phyloP scores from a whole-genome alignment of 2,329 filamentous ascomycete species.

The Colletotrichum ledebouriae region DNA sequence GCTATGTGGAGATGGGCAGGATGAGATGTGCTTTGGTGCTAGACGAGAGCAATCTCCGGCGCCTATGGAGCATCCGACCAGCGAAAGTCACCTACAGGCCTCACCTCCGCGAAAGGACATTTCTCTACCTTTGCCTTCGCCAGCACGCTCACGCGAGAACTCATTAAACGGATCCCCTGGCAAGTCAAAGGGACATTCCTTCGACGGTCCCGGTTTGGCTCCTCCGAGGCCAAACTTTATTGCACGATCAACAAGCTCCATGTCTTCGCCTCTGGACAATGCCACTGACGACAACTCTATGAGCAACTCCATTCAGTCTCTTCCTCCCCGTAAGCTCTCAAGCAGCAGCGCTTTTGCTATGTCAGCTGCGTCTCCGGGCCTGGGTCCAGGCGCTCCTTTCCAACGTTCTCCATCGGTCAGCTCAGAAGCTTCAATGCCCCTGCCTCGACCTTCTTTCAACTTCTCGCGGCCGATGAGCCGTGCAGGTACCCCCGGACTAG shows the following conservation, averaged over 20 bases:
- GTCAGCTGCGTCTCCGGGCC: constrained; percentile 67
- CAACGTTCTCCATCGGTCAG: constrained; percentile 86
- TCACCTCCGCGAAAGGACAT: constrained; percentile 51
- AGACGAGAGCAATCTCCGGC: constrained; percentile 71
- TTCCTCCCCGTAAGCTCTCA: constrained; percentile 81
- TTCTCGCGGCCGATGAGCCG: constrained; percentile 92
- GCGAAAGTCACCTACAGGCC: constrained; percentile 44
- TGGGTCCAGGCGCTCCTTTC: constrained; percentile 62
- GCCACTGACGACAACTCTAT: constrained; percentile 78
- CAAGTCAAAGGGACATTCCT: constrained; percentile 58
- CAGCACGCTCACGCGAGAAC: constrained; percentile 47
- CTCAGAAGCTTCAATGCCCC: constrained; percentile 80
- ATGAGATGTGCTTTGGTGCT: constrained; percentile 63
- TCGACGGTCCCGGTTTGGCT: constrained; percentile 64
- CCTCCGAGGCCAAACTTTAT: constrained; percentile 65
- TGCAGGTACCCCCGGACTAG: constrained; percentile 70
- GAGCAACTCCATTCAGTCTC: constrained; percentile 69
- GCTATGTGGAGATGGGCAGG: constrained; percentile 46
- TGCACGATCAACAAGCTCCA: constrained; percentile 70
- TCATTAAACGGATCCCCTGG: constrained; percentile 59
- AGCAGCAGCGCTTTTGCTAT: constrained; percentile 68
- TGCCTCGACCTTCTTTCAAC: constrained; percentile 86
- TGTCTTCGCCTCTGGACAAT: constrained; percentile 73
- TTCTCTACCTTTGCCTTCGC: constrained; percentile 53
- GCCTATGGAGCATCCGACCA: constrained; percentile 58